phyloP scores from a whole-genome alignment of 2,329 filamentous ascomycete species.

The Alternaria dauci region DNA sequence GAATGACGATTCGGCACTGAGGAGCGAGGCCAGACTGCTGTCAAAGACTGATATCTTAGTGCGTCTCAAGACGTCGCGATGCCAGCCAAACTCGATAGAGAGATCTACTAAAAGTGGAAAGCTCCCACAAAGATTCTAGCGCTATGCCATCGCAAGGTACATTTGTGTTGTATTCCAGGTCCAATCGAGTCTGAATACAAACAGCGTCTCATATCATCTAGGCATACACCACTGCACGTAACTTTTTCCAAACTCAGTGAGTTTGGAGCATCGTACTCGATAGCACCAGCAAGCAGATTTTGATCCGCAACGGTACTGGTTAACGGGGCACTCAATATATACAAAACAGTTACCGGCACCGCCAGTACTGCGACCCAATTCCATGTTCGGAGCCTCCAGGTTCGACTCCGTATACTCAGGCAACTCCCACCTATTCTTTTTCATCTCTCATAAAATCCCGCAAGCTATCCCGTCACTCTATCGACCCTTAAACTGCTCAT shows the following conservation, averaged over 20 bases:
- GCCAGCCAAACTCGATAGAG: background rate
- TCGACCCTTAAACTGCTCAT: background rate
- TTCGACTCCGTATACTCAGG: slow-evolving; percentile 25
- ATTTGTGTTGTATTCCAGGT: background rate
- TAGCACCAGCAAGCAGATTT: slow-evolving; percentile 4
- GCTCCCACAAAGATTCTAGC: background rate
- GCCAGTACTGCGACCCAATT: background rate
- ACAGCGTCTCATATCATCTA: slow-evolving; percentile 7
- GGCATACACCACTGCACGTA: slow-evolving; percentile 23
- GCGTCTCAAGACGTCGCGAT: background rate
- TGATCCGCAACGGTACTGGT: slow-evolving; percentile 1
- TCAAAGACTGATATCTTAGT: background rate
- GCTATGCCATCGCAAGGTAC: background rate
- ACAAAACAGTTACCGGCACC: background rate
- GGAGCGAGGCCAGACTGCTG: background rate
- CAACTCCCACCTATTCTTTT: slow-evolving; percentile 3
- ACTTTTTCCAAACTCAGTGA: slow-evolving; percentile 14
- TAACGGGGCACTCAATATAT: slow-evolving; percentile 6
- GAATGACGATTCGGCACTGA: background rate
- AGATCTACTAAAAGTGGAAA: background rate
- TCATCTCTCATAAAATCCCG: background rate
- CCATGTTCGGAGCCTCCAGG: background rate
- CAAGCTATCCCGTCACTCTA: background rate
- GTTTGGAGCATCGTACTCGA: background rate
- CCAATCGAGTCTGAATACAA: background rate